Evolutionary conservation across 2,329 filamentous ascomycete genomes (phyloP).

Genomic region (Colletotrichum costaricense): DNA sequence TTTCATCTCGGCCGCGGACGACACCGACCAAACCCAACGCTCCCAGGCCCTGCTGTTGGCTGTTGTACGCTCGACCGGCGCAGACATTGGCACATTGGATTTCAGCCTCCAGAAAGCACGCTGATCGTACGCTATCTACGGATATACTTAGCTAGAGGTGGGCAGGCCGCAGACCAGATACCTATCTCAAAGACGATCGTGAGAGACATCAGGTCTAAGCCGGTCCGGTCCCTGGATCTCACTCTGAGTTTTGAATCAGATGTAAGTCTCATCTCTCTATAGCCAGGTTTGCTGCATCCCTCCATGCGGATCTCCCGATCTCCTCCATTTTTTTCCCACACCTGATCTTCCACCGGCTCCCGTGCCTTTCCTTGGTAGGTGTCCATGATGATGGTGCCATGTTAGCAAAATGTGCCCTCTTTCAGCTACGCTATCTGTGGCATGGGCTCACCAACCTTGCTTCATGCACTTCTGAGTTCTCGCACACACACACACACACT

Average conservation of each 20-base stretch:
- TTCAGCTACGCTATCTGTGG: neutral
- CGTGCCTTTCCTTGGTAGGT: neutral
- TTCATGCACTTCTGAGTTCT: neutral
- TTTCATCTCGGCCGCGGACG: slow-evolving; percentile 29
- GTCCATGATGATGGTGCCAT: neutral
- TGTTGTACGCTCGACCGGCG: neutral
- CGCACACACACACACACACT: neutral
- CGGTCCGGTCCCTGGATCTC: neutral
- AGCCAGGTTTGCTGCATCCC: neutral
- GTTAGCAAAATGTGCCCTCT: slow-evolving; percentile 1
- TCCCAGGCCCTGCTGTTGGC: slow-evolving; percentile 9
- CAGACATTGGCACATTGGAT: neutral
- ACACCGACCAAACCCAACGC: slow-evolving; percentile 16
- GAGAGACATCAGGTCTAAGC: neutral
- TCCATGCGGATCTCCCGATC: slow-evolving; percentile 34
- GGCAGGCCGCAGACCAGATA: neutral
- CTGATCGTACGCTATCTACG: neutral
- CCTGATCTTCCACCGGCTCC: slow-evolving; percentile 9
- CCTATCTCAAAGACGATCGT: neutral
- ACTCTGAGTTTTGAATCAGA: neutral
- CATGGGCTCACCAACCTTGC: neutral
- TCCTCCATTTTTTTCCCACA: slow-evolving; percentile 5
- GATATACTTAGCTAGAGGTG: neutral
- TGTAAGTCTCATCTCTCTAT: neutral
- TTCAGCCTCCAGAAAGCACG: neutral